Conservation (phyloP, 2,329 filamentous ascomycete species). For the Claviceps digitariae region DNA sequence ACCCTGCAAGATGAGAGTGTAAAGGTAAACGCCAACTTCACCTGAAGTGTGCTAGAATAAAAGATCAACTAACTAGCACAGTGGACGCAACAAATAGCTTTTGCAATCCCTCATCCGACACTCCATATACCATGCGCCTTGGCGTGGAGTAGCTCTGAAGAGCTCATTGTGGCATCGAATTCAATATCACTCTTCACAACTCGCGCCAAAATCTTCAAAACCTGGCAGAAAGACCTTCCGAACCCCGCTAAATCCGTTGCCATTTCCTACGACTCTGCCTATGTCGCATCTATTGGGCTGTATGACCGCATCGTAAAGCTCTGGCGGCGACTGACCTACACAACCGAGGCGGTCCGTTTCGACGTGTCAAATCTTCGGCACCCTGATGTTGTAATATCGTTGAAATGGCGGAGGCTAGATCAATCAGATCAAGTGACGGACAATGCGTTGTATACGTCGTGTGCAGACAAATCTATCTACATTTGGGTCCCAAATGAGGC, state of each 20-base stretch:
- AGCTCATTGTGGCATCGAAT: slow-evolving; percentile 65
- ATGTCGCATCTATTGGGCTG: slow-evolving; percentile 68
- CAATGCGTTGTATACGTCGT: slow-evolving; percentile 83
- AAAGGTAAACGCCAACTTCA: slow-evolving; percentile 40
- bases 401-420: slow-evolving; percentile 74
- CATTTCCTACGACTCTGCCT: slow-evolving; percentile 75
- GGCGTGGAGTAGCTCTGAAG: slow-evolving; percentile 79
- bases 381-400: slow-evolving; percentile 60
- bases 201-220: slow-evolving; percentile 32
- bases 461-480: slow-evolving; percentile 64
- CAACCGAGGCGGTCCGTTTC: slow-evolving; percentile 70
- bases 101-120: slow-evolving; percentile 27
- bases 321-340: slow-evolving; percentile 80
- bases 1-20: slow-evolving; percentile 55
- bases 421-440: slow-evolving; percentile 67
- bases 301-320: slow-evolving; percentile 81
- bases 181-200: slow-evolving; percentile 56
- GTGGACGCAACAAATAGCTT: slow-evolving; percentile 52
- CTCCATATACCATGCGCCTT: slow-evolving; percentile 33
- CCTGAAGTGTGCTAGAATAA: background rate
- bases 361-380: slow-evolving; percentile 87
- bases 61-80: slow-evolving; percentile 19
- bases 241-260: slow-evolving; percentile 59
- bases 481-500: slow-evolving; percentile 73
- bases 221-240: slow-evolving; percentile 66